Conservation (phyloP, 1,139 yeast genomes). For the Casaregolazyma suthepensis region DNA sequence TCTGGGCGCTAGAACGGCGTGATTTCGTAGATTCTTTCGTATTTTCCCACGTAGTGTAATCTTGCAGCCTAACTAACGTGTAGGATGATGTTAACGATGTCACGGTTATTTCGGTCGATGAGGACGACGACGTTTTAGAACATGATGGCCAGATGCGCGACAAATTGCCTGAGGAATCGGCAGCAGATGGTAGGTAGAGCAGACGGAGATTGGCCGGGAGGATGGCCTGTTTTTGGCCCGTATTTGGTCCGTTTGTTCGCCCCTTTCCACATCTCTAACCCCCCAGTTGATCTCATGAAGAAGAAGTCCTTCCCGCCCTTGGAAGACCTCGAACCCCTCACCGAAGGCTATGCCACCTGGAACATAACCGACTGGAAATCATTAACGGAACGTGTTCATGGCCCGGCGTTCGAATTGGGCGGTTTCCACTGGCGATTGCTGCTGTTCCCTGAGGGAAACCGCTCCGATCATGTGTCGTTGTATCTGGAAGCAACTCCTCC, state of each 20-base stretch:
- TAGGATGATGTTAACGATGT: slow-evolving; percentile 8
- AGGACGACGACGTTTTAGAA: neutral
- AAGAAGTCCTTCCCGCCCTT: slow-evolving; percentile 24
- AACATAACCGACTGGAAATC: slow-evolving; percentile 59
- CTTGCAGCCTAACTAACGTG: neutral
- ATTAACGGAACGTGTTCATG: slow-evolving; percentile 40
- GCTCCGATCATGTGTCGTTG: slow-evolving; percentile 29
- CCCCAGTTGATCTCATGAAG: slow-evolving; percentile 26
- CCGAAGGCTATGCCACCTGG: slow-evolving; percentile 56
- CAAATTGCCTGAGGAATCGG: slow-evolving; percentile 8
- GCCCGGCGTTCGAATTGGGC: slow-evolving; percentile 58
- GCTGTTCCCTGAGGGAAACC: slow-evolving; percentile 60
- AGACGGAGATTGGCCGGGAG: too few relatives aligned
- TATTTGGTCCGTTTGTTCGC: too few relatives aligned
- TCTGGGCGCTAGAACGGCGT: neutral
- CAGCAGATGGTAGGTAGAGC: slow-evolving; percentile 13
- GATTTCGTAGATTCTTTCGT: neutral
- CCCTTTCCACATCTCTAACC: slow-evolving; percentile 4
- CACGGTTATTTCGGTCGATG: slow-evolving; percentile 8
- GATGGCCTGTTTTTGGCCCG: too few relatives aligned
- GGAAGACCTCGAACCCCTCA: slow-evolving; percentile 36
- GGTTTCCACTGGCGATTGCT: slow-evolving; percentile 68
- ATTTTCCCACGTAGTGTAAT: neutral
- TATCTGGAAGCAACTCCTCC: slow-evolving; percentile 31
- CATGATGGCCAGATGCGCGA: slow-evolving; percentile 4